phyloP scores from a whole-genome alignment of 2,329 filamentous ascomycete genomes.

The Chrysosporium keratinophilum region DNA sequence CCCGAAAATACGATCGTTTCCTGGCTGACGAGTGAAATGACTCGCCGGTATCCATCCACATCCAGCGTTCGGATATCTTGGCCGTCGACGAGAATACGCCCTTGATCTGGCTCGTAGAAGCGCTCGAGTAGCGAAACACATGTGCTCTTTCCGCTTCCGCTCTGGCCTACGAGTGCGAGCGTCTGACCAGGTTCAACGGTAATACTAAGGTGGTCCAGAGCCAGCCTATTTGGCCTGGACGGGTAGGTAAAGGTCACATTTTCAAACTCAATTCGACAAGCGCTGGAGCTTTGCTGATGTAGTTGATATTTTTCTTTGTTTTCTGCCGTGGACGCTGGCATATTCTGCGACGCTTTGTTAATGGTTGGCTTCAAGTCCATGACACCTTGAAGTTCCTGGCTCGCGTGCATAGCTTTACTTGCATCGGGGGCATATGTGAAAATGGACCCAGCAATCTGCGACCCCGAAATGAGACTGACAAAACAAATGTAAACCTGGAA shows the following conservation, averaged over 20 bases:
- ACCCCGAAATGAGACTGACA: conserved; percentile 74
- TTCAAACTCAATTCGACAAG: conserved; percentile 15
- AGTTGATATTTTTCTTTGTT: too few species aligned
- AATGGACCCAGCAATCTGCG: conserved; percentile 79
- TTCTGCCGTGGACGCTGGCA: too few species aligned
- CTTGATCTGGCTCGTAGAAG: conserved; percentile 30
- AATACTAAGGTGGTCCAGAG: conserved; percentile 27
- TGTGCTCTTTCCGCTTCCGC: conserved; percentile 46
- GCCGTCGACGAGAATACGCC: conserved; percentile 25
- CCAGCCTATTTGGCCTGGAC: conserved; percentile 28
- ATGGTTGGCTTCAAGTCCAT: conserved; percentile 47
- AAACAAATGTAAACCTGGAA: conserved; percentile 93
- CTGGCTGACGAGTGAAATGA: conserved; percentile 40
- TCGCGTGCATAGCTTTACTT: conserved; percentile 80
- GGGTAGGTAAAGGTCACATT: conserved; percentile 28
- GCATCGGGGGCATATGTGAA: conserved; percentile 88
- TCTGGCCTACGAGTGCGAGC: conserved; percentile 40
- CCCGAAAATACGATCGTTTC: conserved; percentile 43
- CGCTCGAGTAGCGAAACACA: conserved; percentile 30
- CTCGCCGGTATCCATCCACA: conserved; percentile 27
- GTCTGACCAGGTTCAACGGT: conserved; percentile 29
- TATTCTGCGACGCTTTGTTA: too few species aligned
- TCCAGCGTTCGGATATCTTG: conserved; percentile 26
- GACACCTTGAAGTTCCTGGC: conserved; percentile 65
- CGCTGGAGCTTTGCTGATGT: too few species aligned